Percentiles rank a stretch among this genome's conserved stretches.
These are phyloP conservation scores for Porphyra umbilicalis DNA, from an alignment of 31 red algal species.

Conservation along the genomic window DNA sequence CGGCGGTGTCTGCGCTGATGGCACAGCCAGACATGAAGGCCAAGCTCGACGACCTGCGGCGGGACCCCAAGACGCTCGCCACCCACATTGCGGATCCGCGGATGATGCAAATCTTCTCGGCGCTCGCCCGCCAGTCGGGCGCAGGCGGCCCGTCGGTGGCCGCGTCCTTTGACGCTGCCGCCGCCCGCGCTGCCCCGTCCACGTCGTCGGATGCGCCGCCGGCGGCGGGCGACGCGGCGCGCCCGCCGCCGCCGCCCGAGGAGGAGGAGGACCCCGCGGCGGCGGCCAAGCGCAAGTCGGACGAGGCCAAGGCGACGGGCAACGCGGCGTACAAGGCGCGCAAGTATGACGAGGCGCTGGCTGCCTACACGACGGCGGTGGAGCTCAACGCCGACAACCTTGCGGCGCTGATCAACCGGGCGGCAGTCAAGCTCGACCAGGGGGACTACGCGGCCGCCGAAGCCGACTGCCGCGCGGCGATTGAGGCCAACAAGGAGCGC, in stretches of 20 bases:
- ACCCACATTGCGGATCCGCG: conserved; percentile 69
- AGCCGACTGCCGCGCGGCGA: conserved; percentile 69
- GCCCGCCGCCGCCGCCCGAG: not conserved
- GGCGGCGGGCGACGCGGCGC: not conserved
- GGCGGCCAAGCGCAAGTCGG: conserved; percentile 12
- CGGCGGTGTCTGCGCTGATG: conserved; percentile 36
- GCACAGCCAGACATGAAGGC: conserved; percentile 32
- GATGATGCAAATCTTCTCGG: conserved; percentile 59
- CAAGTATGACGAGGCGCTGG: conserved; percentile 65
- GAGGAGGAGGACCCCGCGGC: conserved; percentile 13
- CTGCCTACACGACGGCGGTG: conserved; percentile 59
- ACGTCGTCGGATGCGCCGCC: not conserved
- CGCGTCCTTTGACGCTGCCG: conserved; percentile 27
- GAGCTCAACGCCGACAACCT: conserved; percentile 79
- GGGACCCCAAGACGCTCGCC: conserved; percentile 51
- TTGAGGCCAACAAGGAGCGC: conserved; percentile 63
- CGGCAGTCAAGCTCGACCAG: conserved; percentile 77
- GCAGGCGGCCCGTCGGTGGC: not conserved
- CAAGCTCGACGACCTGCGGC: conserved; percentile 39
- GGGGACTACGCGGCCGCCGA: conserved; percentile 57
- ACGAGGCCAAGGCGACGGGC: conserved; percentile 60
- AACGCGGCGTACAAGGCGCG: conserved; percentile 80
- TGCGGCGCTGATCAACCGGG: conserved; percentile 65
- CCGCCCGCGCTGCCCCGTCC: not conserved
- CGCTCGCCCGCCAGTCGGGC: conserved; percentile 19